Evolutionary conservation across 352 stramenopile species (phyloP).

Genomic region (Globisporangium iwayamae): DNA sequence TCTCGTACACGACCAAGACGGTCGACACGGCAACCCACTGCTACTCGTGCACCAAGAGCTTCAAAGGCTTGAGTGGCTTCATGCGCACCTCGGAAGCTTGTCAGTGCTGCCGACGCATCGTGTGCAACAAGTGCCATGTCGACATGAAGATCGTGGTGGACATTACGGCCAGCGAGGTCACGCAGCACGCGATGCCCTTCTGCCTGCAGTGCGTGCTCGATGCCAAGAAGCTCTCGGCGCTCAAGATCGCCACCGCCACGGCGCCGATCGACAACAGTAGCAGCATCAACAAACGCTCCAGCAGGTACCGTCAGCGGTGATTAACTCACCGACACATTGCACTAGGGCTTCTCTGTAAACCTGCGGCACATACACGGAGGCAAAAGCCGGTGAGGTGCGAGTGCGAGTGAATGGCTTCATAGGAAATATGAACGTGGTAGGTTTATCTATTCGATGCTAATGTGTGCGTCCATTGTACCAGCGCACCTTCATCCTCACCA

Average conservation of each 20-base stretch:
- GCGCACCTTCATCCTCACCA: too few relatives aligned
- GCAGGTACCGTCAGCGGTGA: neutral
- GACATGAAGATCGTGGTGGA: conserved; percentile 21
- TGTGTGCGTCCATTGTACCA: too few relatives aligned
- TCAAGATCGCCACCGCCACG: conserved; percentile 15
- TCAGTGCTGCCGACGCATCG: conserved; percentile 15
- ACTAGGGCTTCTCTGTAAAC: neutral
- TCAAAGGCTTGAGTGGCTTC: conserved; percentile 6
- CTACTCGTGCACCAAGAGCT: conserved; percentile 20
- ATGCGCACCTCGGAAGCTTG: conserved; percentile 12
- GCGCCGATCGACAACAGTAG: neutral
- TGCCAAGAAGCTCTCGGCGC: conserved; percentile 18
- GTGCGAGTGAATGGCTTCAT: neutral
- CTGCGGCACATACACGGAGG: neutral
- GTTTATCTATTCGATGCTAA: too few relatives aligned
- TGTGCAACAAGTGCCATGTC: conserved; percentile 22
- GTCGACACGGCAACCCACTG: conserved; percentile 3
- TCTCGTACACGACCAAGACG: neutral
- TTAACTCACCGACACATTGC: neutral
- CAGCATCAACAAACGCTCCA: neutral
- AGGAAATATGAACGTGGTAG: too few relatives aligned
- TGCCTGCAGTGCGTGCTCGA: conserved; percentile 23
- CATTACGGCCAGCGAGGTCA: conserved; percentile 16
- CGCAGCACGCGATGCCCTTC: conserved; percentile 20
- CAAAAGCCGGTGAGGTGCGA: neutral